Conservation (phyloP, 164 flowering plant genomes). For the Aristolochia contorta region DNA sequence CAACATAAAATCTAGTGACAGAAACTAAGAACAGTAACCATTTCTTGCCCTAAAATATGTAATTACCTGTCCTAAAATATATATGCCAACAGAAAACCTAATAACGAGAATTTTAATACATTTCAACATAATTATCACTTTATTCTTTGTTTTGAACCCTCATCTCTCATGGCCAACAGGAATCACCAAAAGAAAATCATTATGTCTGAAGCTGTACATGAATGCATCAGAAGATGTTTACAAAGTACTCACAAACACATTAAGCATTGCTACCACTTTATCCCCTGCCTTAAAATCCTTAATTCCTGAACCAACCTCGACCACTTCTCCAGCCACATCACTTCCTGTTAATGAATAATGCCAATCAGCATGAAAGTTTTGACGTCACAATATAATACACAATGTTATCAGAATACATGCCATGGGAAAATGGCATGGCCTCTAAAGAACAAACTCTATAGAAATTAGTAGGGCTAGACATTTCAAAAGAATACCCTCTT, state of each 20-base stretch:
- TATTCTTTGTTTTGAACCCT: not conserved
- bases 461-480: not conserved
- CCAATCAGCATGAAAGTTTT: not conserved
- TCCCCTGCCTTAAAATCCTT: constrained; percentile 7
- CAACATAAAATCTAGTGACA: not conserved
- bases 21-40: no score
- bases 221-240: no score
- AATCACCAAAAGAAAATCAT: no score
- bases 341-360: constrained; percentile 20
- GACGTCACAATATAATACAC: not conserved
- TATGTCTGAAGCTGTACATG: no score
- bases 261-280: no score
- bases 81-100: no score
- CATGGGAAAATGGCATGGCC: not conserved
- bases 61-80: no score
- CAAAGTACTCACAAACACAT: not conserved
- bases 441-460: not conserved
- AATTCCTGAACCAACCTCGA: constrained; percentile 24
- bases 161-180: no score
- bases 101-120: no score
- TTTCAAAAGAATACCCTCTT: no score
- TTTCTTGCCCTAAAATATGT: no score
- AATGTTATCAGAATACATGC: not conserved
- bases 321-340: constrained; percentile 32
- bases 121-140: not conserved